Percentiles rank a stretch among this genome's conserved stretches.
Evolutionary conservation across 2,329 filamentous ascomycete genomes (phyloP).

Genomic region (Monilinia aucupariae): DNA sequence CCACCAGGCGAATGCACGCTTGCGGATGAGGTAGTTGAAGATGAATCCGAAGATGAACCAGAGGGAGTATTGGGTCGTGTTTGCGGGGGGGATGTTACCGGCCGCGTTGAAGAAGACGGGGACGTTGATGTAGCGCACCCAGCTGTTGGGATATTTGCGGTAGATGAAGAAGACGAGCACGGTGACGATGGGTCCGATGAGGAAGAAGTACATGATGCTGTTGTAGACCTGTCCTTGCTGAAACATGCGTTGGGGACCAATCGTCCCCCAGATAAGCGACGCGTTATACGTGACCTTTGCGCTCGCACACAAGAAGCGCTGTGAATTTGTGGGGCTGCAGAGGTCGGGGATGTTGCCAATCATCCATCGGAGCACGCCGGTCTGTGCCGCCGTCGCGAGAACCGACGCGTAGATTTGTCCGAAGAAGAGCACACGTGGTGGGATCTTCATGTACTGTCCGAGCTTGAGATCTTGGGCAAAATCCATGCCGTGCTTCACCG

Average conservation of each 20-base stretch:
- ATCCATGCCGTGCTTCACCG: constrained; percentile 43
- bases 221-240: constrained; percentile 46
- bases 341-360: constrained; percentile 40
- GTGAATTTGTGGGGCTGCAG: constrained; percentile 39
- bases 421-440: constrained; percentile 43
- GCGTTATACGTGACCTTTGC: constrained; percentile 50
- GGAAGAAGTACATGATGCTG: constrained; percentile 46
- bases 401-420: constrained; percentile 45
- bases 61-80: constrained; percentile 45
- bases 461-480: constrained; percentile 48
- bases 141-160: constrained; percentile 50
- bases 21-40: constrained; percentile 45
- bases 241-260: constrained; percentile 42
- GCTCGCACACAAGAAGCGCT: constrained; percentile 45
- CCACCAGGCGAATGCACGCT: constrained; percentile 45
- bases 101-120: constrained; percentile 45
- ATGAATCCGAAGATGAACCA: constrained; percentile 44
- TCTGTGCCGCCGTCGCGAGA: constrained; percentile 42
- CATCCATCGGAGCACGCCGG: constrained; percentile 38
- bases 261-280: constrained; percentile 50
- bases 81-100: constrained; percentile 46
- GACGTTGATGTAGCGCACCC: constrained; percentile 43
- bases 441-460: constrained; percentile 47
- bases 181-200: constrained; percentile 50
- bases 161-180: constrained; percentile 50